Conservation (phyloP, 2,329 filamentous ascomycete genomes). For the Colletotrichum incanum region DNA sequence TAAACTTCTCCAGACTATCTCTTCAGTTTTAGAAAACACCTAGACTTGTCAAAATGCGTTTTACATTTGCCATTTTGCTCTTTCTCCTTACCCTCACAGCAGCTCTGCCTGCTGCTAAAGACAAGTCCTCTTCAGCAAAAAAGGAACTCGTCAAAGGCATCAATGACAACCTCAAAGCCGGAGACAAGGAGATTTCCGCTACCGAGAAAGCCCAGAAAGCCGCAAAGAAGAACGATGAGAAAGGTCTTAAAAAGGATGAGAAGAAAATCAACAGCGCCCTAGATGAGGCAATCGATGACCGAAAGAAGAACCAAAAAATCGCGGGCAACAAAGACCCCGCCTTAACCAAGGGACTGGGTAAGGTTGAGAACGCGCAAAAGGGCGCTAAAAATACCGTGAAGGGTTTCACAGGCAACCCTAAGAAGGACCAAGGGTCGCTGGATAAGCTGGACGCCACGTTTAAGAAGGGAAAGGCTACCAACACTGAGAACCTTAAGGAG, state of each 20-base stretch:
- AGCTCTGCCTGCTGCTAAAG: constrained; percentile 10
- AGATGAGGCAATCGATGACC: constrained; percentile 25
- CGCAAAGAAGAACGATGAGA: constrained; percentile 18
- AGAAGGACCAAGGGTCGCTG: constrained; percentile 21
- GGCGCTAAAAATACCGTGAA: constrained; percentile 31
- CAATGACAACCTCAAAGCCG: constrained; percentile 31
- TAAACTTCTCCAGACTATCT: neutral
- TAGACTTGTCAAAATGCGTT: constrained; percentile 24
- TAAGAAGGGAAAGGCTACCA: constrained; percentile 35
- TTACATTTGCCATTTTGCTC: constrained; percentile 22
- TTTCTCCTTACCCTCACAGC: constrained; percentile 14
- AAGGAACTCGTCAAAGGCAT: constrained; percentile 35
- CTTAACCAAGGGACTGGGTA: constrained; percentile 24
- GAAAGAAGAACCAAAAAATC: constrained; percentile 33
- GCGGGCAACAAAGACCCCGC: constrained; percentile 27
- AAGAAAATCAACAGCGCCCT: constrained; percentile 23
- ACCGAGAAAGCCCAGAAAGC: constrained; percentile 20
- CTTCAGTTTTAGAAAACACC: no score
- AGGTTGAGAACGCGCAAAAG: constrained; percentile 32
- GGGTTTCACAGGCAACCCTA: constrained; percentile 26
- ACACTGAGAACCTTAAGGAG: constrained; percentile 28
- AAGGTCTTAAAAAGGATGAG: constrained; percentile 32
- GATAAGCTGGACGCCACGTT: constrained; percentile 20
- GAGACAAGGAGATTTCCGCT: constrained; percentile 25
- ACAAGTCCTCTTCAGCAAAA: constrained; percentile 23